A percentile compares a stretch with the other conserved stretches of the same genome.
Conservation (phyloP, 2,329 filamentous ascomycete genomes). For the Plenodomus biglobosus region DNA sequence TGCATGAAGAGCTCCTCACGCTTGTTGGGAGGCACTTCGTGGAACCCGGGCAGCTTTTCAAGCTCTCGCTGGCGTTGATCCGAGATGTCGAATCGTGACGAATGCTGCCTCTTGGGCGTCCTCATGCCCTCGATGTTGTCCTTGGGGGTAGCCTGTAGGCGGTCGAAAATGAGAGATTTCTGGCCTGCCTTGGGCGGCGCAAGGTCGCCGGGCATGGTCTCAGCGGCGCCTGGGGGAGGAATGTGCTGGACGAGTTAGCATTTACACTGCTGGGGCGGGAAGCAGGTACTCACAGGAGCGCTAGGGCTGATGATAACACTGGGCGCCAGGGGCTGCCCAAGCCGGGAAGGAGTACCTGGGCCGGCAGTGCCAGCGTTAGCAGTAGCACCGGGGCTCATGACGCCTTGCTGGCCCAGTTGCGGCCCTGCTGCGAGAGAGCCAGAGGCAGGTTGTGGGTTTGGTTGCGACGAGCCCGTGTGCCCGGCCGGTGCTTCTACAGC, state of each 20-base stretch:
- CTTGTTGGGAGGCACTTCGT: constrained; percentile 92
- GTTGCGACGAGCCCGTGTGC: constrained; percentile 30
- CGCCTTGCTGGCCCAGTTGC: constrained; percentile 39
- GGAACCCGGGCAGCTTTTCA: constrained; percentile 95
- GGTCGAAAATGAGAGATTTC: constrained; percentile 86
- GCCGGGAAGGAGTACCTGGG: constrained; percentile 62
- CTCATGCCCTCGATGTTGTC: constrained; percentile 94
- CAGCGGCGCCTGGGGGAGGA: constrained; percentile 86
- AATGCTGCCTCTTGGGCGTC: constrained; percentile 95
- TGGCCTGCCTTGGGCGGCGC: constrained; percentile 88
- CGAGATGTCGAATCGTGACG: constrained; percentile 96
- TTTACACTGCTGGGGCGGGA: neutral
- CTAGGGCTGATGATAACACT: constrained; percentile 95
- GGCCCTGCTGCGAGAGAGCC: constrained; percentile 32
- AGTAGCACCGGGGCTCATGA: constrained; percentile 35
- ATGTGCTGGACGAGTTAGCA: constrained; percentile 61
- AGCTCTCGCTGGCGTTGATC: constrained; percentile 85
- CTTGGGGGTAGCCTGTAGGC: constrained; percentile 90
- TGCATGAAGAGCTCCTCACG: constrained; percentile 98
- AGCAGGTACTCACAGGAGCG: constrained; percentile 59
- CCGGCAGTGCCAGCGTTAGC: constrained; percentile 52
- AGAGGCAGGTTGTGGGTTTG: constrained; percentile 35
- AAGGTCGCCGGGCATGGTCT: constrained; percentile 97
- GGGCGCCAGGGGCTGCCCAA: constrained; percentile 67
- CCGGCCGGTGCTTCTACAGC: constrained; percentile 36